Percentiles rank a stretch among this genome's conserved stretches.
Evolutionary conservation across 2,329 filamentous ascomycete genomes (phyloP).

Genomic region (Colletotrichum musae): DNA sequence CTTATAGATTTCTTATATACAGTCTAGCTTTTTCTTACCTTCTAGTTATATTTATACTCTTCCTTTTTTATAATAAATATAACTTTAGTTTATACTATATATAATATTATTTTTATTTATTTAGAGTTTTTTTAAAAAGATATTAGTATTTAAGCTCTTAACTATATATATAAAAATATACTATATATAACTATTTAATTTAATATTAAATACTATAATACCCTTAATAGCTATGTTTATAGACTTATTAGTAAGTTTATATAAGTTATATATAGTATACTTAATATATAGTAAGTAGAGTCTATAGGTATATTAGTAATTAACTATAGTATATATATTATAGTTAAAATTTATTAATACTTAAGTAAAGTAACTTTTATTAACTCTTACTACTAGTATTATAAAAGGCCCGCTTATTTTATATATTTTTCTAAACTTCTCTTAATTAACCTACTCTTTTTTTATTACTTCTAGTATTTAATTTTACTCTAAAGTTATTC

Average conservation of each 20-base stretch:
- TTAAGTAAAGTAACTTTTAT: constrained; percentile 15
- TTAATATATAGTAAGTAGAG: constrained; percentile 22
- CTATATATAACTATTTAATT: constrained; percentile 1
- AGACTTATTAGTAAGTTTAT: constrained; percentile 29
- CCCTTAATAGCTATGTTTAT: constrained; percentile 21
- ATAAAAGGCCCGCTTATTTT: neutral
- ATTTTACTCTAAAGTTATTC: neutral
- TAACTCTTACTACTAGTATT: constrained; percentile 1
- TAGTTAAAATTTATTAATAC: neutral
- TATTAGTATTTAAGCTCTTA: neutral
- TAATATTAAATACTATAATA: constrained; percentile 4
- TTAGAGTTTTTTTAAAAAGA: neutral
- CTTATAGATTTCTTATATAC: constrained; percentile 8
- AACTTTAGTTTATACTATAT: neutral
- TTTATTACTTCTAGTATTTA: neutral
- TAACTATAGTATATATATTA: constrained; percentile 13
- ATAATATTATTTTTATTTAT: neutral
- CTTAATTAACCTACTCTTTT: constrained; percentile 10
- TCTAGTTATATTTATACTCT: neutral
- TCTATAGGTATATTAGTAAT: constrained; percentile 22
- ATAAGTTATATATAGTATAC: constrained; percentile 16
- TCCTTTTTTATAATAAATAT: neutral
- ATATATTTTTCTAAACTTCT: constrained; percentile 23
- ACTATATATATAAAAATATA: neutral
- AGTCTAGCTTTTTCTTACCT: neutral